Evolutionary conservation across 2,329 filamentous ascomycete species (phyloP), one percentile per base, ranked within the genome.

Genomic region (Sporothrix humicola): DNA sequence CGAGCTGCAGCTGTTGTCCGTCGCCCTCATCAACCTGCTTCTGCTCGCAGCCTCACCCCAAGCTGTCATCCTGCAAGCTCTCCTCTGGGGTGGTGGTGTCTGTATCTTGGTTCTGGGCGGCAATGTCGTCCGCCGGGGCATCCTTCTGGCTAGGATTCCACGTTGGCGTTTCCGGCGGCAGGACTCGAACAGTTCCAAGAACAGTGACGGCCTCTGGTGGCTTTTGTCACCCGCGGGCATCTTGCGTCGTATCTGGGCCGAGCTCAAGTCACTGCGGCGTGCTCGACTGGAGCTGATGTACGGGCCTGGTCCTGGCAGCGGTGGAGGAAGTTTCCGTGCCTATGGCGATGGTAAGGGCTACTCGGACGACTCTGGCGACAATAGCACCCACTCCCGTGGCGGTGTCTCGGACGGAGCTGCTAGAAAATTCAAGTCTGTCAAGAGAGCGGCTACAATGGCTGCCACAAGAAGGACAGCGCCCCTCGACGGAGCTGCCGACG

Each of bases 1-100:
- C 5, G 96, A 99, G 81, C 86, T 98, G 58, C 94, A 98, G 78
- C 86, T 99, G 10, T 87, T 98, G 17, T 95, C 95, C 0, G 89
- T 92, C 54, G 90, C 90, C 1, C 85, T 99, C 15, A 91, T 98
- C 78, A 94, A 97, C 78, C 83, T 98, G 15, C 84, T 97, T 0
- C 81, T 97, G 1, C 88, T 97, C 75, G 90, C 94, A 0, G 84
- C 85, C 7, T 96, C 95, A 0, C 93, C 95, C 0, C 96, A 98
- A 82, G 89, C 91, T 17, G 86, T 93, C 76, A 95, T 97, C 75
- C 84, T 98, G 66, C 96, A 97, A 83, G 90, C 92, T 17, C 84
- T 98, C 72, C 85, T 98, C 73, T 97, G 93, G 93, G 85, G 91
- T 61, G 91, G 95, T n/a, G 94, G 95, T 0, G 81, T 98, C 44